A percentile compares a stretch with the other conserved stretches of the same genome.
phyloP scores from a whole-genome alignment of 2,329 filamentous ascomycete species.

The Colletotrichum sansevieriae region DNA sequence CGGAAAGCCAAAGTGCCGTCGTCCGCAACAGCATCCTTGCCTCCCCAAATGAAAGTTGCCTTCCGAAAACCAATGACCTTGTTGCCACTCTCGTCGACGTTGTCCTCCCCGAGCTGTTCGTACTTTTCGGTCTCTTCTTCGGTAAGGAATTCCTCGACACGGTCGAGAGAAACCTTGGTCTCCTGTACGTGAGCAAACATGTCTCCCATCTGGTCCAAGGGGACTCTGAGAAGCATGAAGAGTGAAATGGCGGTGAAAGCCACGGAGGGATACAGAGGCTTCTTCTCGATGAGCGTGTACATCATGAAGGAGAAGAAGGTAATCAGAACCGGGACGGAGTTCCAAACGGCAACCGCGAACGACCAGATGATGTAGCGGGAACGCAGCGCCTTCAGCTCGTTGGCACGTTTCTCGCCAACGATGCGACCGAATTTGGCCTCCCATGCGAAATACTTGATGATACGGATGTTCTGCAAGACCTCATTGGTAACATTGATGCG shows the following conservation, averaged over 20 bases:
- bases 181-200: conserved; percentile 99
- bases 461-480: conserved; percentile 95
- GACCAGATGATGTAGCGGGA: conserved; percentile 93
- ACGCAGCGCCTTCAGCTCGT: conserved; percentile 83
- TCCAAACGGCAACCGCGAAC: conserved; percentile 93
- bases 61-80: conserved; percentile 86
- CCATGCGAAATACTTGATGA: conserved; percentile 99
- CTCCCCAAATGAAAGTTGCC: conserved; percentile 91
- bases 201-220: conserved; percentile 94
- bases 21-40: conserved; percentile 69
- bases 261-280: conserved; percentile 89
- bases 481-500: conserved; percentile 98
- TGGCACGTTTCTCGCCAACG: conserved; percentile 88
- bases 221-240: conserved; percentile 92
- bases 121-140: conserved; percentile 99
- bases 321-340: conserved; percentile 93
- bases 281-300: conserved; percentile 91
- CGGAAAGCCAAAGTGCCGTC: conserved; percentile 82
- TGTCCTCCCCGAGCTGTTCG: conserved; percentile 79
- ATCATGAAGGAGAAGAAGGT: conserved; percentile 96
- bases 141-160: conserved; percentile 92
- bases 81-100: conserved; percentile 76
- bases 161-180: conserved; percentile 95
- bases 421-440: conserved; percentile 89
- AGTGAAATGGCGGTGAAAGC: conserved; percentile 97